Evolutionary conservation across 345 rosid genomes (phyloP), one percentile per base, ranked within the genome.

Genomic region (Rhodamnia argentea): DNA sequence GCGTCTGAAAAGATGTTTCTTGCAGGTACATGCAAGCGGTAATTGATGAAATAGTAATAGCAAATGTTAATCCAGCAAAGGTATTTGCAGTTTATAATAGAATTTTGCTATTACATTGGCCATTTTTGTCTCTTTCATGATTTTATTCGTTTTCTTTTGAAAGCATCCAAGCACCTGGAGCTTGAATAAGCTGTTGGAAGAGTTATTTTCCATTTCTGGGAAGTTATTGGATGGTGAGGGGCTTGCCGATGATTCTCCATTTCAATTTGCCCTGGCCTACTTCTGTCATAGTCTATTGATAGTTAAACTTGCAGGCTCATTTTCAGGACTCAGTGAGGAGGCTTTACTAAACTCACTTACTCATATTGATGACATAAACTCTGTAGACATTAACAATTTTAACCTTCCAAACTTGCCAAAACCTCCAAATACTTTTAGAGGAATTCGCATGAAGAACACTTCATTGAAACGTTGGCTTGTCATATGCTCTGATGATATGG

Each of bases 21-120:
- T 58, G 76, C 84, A 87, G 99, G 93, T 96, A 95, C 93, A 96
- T 96, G 97, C 99, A 96, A 92, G 99, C 96, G 40, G 98, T 93
- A 88, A 98, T 92, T 58, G 99, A 96, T 90, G 98, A 96, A 91
- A 93, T 94, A 14, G 92, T 95, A 85, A 88, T 93, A 86, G 86
- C 91, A 90, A 95, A 92, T 92, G 93, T 88, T 84, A 89, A 95
- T 92, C 94, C 94, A 10, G 74, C 55, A 37, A 94, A 93, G 96
- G 98, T 96, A 92, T 54, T 75, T 82, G 58, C n/a, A 13, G 54
- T 82, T 87, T 87, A 50, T 82, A 52, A 23, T 6, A 12, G 23
- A 18, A 29, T 42, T 42, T 11, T 55, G 29, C 8, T 40, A 53
- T 74, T 26, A 7, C 58, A 29, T 40, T 51, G 29, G 15, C 22